Conservation (phyloP, 345 rosid genomes). For the Salix koriyanagi region DNA sequence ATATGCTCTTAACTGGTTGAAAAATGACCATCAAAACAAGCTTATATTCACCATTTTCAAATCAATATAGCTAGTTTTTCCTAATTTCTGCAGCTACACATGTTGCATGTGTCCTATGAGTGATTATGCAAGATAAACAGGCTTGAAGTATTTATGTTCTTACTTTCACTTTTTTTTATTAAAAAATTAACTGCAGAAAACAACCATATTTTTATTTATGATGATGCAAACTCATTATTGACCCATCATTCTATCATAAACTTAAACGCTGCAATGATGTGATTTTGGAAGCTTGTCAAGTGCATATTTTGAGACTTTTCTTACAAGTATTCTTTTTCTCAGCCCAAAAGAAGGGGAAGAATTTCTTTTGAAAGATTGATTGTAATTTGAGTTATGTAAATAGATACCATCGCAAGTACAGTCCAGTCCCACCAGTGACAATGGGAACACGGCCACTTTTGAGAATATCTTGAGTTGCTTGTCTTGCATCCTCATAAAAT, state of each 20-base stretch:
- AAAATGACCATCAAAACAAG: not conserved
- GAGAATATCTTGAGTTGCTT: slow-evolving; percentile 62
- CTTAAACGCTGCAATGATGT: not conserved
- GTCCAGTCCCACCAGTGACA: slow-evolving; percentile 88
- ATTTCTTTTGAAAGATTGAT: not conserved
- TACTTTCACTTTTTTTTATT: not conserved
- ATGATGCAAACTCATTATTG: not conserved
- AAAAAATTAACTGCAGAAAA: not conserved
- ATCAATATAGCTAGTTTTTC: not conserved
- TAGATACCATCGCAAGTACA: slow-evolving; percentile 84
- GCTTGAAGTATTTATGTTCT: not conserved
- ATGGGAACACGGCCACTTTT: slow-evolving; percentile 62
- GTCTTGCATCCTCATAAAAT: slow-evolving; percentile 70
- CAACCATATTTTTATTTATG: not conserved
- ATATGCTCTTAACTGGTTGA: not conserved
- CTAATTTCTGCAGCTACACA: not conserved
- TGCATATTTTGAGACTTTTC: no score
- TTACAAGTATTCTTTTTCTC: not conserved
- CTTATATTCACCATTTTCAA: not conserved
- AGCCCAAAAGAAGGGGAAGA: not conserved
- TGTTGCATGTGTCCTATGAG: not conserved
- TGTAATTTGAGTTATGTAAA: not conserved
- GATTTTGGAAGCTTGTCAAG: not conserved
- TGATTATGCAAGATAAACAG: not conserved
- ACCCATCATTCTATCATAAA: not conserved